Conservation (phyloP, 371 early-diverging fungal genomes). For the Apophysomyces ossiformis region DNA sequence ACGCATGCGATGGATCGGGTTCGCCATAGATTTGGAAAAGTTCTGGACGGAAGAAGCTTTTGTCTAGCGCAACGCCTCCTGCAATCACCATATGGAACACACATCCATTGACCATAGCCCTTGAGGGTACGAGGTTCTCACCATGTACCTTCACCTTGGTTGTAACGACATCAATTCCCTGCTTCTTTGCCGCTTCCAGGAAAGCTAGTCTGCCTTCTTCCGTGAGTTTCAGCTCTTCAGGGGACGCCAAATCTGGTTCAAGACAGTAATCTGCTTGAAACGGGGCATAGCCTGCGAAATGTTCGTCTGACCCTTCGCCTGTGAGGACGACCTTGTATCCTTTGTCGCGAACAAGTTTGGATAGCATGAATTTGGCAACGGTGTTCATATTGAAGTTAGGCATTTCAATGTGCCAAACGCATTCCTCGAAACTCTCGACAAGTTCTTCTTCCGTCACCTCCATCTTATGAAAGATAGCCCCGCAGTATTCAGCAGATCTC, state of each 20-base stretch:
- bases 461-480: constrained; percentile 26
- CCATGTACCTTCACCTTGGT: background rate
- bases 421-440: constrained; percentile 22
- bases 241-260: constrained; percentile 25
- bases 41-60: background rate
- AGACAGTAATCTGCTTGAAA: constrained; percentile 42
- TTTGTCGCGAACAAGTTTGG: constrained; percentile 23
- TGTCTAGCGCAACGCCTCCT: background rate
- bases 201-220: constrained; percentile 9
- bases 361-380: constrained; percentile 25
- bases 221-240: constrained; percentile 20
- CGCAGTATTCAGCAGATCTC: constrained; percentile 22
- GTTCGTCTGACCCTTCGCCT: constrained; percentile 69
- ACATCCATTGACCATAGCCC: constrained; percentile 14
- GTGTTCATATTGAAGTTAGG: constrained; percentile 22
- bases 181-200: background rate
- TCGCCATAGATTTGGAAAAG: constrained; percentile 2
- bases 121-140: no score
- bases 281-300: constrained; percentile 67
- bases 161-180: background rate
- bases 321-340: constrained; percentile 60
- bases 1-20: constrained; percentile 15
- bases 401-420: constrained; percentile 28
- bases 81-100: constrained; percentile 8
- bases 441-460: constrained; percentile 19